phyloP scores from a whole-genome alignment of 2,329 filamentous ascomycete species.

The Cladosporium sp. region DNA sequence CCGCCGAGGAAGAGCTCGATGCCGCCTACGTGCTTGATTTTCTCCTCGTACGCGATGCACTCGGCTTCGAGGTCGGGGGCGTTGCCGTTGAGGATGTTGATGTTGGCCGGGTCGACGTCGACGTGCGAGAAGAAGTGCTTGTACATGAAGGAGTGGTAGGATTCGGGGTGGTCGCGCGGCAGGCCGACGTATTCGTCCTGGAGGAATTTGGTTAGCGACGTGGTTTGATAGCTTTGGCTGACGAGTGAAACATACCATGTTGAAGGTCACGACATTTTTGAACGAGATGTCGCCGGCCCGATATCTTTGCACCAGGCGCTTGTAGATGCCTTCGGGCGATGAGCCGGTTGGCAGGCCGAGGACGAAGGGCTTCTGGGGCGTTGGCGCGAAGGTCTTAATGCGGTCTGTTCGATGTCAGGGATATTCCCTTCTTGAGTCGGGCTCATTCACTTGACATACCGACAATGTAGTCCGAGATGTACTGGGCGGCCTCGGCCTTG shows the following conservation, averaged over 20 bases:
- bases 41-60: slow-evolving; percentile 71
- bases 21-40: slow-evolving; percentile 66
- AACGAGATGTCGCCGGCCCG: slow-evolving; percentile 74
- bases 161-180: slow-evolving; percentile 74
- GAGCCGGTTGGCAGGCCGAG: slow-evolving; percentile 79
- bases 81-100: slow-evolving; percentile 79
- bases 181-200: slow-evolving; percentile 83
- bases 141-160: slow-evolving; percentile 91
- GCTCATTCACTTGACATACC: slow-evolving; percentile 37
- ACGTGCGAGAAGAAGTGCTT: slow-evolving; percentile 84
- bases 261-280: slow-evolving; percentile 83
- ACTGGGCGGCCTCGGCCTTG: slow-evolving; percentile 60
- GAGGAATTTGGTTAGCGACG: background rate
- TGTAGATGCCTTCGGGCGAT: slow-evolving; percentile 72
- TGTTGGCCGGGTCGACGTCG: slow-evolving; percentile 73
- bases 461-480: slow-evolving; percentile 77
- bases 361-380: slow-evolving; percentile 67
- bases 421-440: too few relatives aligned
- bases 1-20: slow-evolving; percentile 83
- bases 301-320: slow-evolving; percentile 64
- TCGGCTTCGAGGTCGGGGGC: slow-evolving; percentile 68
- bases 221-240: too few relatives aligned
- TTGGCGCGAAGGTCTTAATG: slow-evolving; percentile 71
- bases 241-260: slow-evolving; percentile 52
- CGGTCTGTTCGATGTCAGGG: slow-evolving; percentile 48